phyloP scores from a whole-genome alignment of 352 stramenopile species.

The Globisporangium echinulatum region DNA sequence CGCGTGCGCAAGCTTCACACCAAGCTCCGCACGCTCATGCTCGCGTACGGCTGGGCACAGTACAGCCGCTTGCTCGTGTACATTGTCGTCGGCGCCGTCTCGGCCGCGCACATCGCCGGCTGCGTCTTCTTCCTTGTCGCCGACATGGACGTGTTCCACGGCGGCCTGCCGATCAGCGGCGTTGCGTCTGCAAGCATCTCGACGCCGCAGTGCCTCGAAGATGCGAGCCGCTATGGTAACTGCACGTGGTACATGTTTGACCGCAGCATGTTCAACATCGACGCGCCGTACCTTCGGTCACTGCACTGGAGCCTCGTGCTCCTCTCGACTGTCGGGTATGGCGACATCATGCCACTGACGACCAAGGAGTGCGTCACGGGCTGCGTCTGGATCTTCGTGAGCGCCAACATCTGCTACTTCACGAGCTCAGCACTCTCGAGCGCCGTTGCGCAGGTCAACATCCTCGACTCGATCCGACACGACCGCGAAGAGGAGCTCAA shows the following conservation, averaged over 20 bases:
- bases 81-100: slow-evolving; percentile 35
- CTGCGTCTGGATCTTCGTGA: slow-evolving; percentile 63
- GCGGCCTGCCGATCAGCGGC: slow-evolving; percentile 30
- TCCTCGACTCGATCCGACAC: slow-evolving; percentile 32
- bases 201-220: slow-evolving; percentile 9
- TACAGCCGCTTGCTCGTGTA: slow-evolving; percentile 42
- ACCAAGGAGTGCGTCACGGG: slow-evolving; percentile 42
- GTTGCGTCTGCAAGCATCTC: slow-evolving; percentile 3
- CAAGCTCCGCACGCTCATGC: slow-evolving; percentile 23
- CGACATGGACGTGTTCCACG: slow-evolving; percentile 34
- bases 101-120: slow-evolving; percentile 34
- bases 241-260: slow-evolving; percentile 78
- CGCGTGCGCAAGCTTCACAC: slow-evolving; percentile 33
- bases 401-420: slow-evolving; percentile 71
- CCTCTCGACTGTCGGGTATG: slow-evolving; percentile 67
- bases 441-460: slow-evolving; percentile 43
- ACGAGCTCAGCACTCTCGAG: slow-evolving; percentile 54
- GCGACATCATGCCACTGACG: slow-evolving; percentile 20
- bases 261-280: slow-evolving; percentile 47
- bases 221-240: slow-evolving; percentile 37
- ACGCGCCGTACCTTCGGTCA: slow-evolving; percentile 53
- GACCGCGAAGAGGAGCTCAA: slow-evolving; percentile 64
- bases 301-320: slow-evolving; percentile 70
- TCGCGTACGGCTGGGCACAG: slow-evolving; percentile 33
- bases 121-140: slow-evolving; percentile 55